Base-by-base conservation (phyloP, 1,284 basidiomycete species). In the Grifola frondosa region DNA sequence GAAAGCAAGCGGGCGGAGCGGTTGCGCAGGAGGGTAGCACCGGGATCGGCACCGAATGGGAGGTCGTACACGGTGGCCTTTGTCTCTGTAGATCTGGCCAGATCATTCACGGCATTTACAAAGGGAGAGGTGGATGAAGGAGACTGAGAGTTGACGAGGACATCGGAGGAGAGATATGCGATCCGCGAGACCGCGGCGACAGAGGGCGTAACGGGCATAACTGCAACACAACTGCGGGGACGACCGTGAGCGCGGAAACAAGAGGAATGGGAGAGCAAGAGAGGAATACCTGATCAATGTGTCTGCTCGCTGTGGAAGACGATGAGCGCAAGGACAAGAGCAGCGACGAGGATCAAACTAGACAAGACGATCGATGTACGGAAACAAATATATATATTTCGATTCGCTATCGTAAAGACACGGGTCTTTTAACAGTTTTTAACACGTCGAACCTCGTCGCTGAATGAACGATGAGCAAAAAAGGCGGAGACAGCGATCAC, bases 121-220 rank as follows among this genome's bases (percentile, higher is more conserved):
- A 75, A 77, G 6, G 53, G 53, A 3, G 74, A 74, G 15, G 52
- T 51, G 2, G 48, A 49, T 7, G 67, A 55, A 15, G 69, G 55
- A 4, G 78, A 71, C 33, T 74, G 71, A 1, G 78, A 74, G 56
- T 85, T 73, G 41, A 90, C 65, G 15, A 89, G 53, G 36, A 77
- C 66, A 59, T 87, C 84, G 9, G 87, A 87, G 21, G 81, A 70
- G 26, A 86, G 67, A 62, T 75, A 81, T 13, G 83, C 84, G 49
- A 90, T 74, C 22, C 84, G 80, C 37, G 82, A 74, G 38, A 89
- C 86, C 3, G 74, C 56, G 7, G 57, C 46, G 34, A 65, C 49
- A 1, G 72, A 54, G 17, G 55, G 50, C 52, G 67, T 66, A 42
- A 55, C 44, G 46, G 46, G 40, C 31, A 54, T 59, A 39, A n/a